Conservation (phyloP, 169 alveolate species). For the Plasmodium vinckei region DNA sequence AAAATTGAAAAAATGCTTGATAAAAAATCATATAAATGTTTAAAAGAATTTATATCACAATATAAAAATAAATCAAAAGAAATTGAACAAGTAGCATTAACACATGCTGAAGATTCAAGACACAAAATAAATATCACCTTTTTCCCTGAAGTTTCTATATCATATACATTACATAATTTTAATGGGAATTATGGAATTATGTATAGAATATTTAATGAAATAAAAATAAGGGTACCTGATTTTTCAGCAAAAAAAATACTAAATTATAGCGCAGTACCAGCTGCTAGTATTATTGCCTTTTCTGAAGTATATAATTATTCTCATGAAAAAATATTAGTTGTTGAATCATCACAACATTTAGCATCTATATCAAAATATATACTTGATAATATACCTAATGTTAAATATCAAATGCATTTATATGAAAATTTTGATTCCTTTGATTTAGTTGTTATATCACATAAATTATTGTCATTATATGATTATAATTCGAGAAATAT, state of each 20-base stretch:
- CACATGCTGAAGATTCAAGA: slow-evolving; percentile 85
- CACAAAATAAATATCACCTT: slow-evolving; percentile 76
- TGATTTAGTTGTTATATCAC: slow-evolving; percentile 81
- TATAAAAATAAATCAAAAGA: slow-evolving; percentile 80
- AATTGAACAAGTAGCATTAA: slow-evolving; percentile 81
- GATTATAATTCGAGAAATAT: slow-evolving; percentile 76
- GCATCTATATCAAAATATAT: slow-evolving; percentile 78
- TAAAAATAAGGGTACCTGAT: slow-evolving; percentile 61
- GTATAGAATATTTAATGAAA: slow-evolving; percentile 84
- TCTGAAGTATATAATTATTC: slow-evolving; percentile 61
- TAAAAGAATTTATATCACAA: slow-evolving; percentile 71
- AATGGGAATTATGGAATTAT: slow-evolving; percentile 85
- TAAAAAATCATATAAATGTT: slow-evolving; percentile 77
- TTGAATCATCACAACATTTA: slow-evolving; percentile 83
- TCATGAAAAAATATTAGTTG: slow-evolving; percentile 68
- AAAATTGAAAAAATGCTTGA: slow-evolving; percentile 60
- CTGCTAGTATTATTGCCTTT: slow-evolving; percentile 70
- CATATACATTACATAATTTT: slow-evolving; percentile 89
- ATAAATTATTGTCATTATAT: slow-evolving; percentile 37
- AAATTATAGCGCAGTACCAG: slow-evolving; percentile 13
- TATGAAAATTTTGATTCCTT: slow-evolving; percentile 74
- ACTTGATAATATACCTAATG: slow-evolving; percentile 68
- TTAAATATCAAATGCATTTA: slow-evolving; percentile 78
- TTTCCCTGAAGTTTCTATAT: slow-evolving; percentile 80
- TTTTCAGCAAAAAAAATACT: slow-evolving; percentile 50